phyloP scores from a whole-genome alignment of 495 filamentous ascomycete species.

The Penicillium simplicissimum region DNA sequence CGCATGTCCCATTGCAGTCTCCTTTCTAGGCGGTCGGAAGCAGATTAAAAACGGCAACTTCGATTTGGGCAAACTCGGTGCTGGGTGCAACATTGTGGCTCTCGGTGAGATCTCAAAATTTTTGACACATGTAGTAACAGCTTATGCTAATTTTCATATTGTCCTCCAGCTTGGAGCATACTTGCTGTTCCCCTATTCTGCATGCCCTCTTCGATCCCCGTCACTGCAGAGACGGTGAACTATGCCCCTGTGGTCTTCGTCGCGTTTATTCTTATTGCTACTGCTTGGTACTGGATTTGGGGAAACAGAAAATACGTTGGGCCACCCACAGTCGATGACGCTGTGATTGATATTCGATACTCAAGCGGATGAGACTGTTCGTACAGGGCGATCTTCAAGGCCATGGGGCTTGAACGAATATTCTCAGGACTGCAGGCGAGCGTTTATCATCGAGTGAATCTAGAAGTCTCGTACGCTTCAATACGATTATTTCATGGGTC shows the following conservation, averaged over 20 bases:
- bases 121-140: not conserved
- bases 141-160: not conserved
- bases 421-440: not conserved
- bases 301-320: conserved; percentile 40
- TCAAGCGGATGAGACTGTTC: not conserved
- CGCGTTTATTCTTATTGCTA: conserved; percentile 49
- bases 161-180: conserved; percentile 51
- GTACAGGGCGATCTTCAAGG: not conserved
- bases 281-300: conserved; percentile 61
- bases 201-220: conserved; percentile 43
- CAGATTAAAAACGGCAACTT: conserved; percentile 54
- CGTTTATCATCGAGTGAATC: not conserved
- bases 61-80: conserved; percentile 55
- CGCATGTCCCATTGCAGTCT: conserved; percentile 52
- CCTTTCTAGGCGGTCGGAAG: conserved; percentile 43
- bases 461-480: no score
- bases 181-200: conserved; percentile 54
- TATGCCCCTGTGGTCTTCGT: conserved; percentile 60
- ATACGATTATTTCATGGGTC: no score
- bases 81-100: conserved; percentile 53
- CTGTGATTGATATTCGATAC: conserved; percentile 12
- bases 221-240: conserved; percentile 45
- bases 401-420: not conserved
- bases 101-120: conserved; percentile 41
- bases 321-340: conserved; percentile 23